Base-by-base conservation (phyloP, 106 monocot genomes). In the Alisma plantagoaquatica region DNA sequence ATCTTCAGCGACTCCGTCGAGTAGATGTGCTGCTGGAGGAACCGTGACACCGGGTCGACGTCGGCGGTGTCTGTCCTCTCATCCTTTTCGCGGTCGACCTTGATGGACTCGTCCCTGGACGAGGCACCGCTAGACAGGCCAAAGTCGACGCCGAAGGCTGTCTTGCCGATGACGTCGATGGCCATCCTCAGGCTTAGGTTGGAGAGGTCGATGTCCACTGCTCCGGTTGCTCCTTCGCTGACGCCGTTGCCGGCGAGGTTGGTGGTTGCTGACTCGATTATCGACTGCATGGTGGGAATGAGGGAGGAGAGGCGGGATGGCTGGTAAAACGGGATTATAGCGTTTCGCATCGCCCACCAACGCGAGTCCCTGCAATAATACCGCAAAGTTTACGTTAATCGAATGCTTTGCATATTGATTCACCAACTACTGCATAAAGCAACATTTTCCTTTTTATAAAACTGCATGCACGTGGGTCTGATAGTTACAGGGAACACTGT, bases 131-230 rank as follows among this genome's bases (percentile, higher is more conserved):
- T 46, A 10, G 68, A 68, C 35, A 87, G 84, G 60, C 62, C 68
- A 20, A 90, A 84, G 8, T 77, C 67, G 24, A 84, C 47, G 9
- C 84, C 90, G 27, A 90, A 84, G 8, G 84, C 80, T 1, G 80
- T 75, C 26, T 71, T 64, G 1, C 84, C 90, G 15, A 90, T 80
- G 47, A 90, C 57, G 31, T 90, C 84, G 41, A 77, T 84, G 14
- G 90, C 70, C 66, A 90, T 64, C 51, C 62, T 56, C 9, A 71
- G 62, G n/a, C 79, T 38, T 41, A 90, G 68, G 67, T 58, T 57
- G 30, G 60, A 61, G 31, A 69, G 29, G 69, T 51, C 61, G 53
- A 69, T 42, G 35, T 52, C 64, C n/a, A n/a, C n/a, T n/a, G n/a
- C n/a, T n/a, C n/a, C n/a, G n/a, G n/a, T n/a, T n/a, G n/a, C n/a